Base-by-base conservation (phyloP, 139 green algal species). In the Micractinium conductrix region DNA sequence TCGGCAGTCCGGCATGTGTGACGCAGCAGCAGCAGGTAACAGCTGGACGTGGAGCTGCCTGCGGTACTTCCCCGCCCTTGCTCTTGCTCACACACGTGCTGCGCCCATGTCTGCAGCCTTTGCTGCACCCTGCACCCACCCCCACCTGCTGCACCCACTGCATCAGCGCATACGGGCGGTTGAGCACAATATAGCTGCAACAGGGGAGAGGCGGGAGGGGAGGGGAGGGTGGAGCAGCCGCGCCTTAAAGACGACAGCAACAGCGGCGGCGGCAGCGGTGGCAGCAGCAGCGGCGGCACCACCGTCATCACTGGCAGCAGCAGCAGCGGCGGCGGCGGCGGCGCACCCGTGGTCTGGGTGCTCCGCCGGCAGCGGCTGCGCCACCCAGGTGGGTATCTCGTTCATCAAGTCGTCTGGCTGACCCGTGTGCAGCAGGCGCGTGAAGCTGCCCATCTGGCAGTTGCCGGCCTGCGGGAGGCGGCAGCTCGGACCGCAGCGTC, bases 361-460 rank as follows among this genome's bases (percentile, higher is more conserved):
- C 80, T 93, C 93, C 71, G 76, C 65, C 58, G 95, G 95, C 71
- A 98, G 88, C 33, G 95, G 93, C 45, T 98, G 85, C 19, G 94
- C 96, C 63, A 99, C 93, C 79, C 97, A 93, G 17, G 97, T 99
- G 33, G 97, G 97, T 21, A 99, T 96, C 85, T 99, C 95, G 69
- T 97, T 92, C 93, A 99, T 97, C 24, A 99, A 90, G 40, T 99
- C 93, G 80, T 99, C 97, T 2, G 89, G 28, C 28, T 87, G 17
- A 1, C 97, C 97, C 16, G 90, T 95, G 92, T 99, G 97, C 87
- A 99, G 91, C 67, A 99, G 80, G 16, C 97, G 93, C 19, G 97
- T 99, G 90, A 97, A 99, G 44, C 94, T 95, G 14, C 96, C 96
- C 95, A 99, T 98, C 69, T 94, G 88, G 87, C 93, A 95, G 4